These are phyloP conservation scores for Boeremia lycopersici DNA, from an alignment of 2,329 filamentous ascomycete species.

Conservation along the genomic window DNA sequence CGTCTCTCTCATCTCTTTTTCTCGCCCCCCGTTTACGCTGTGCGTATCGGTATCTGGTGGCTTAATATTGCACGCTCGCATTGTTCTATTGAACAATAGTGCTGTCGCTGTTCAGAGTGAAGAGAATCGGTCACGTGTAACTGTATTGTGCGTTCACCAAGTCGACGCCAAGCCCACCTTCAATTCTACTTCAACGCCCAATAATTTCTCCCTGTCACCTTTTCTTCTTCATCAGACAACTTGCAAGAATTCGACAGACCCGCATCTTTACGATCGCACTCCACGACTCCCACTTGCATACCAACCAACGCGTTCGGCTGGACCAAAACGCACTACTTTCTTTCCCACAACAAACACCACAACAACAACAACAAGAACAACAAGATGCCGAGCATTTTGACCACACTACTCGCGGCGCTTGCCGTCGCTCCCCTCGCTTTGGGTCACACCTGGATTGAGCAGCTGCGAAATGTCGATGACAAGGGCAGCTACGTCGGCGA, in stretches of 20 bases:
- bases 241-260: slow-evolving; percentile 3
- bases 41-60: slow-evolving; percentile 22
- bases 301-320: slow-evolving; percentile 12
- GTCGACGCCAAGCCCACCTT: slow-evolving; percentile 20
- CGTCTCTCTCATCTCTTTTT: slow-evolving; percentile 25
- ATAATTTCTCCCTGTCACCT: slow-evolving; percentile 11
- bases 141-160: slow-evolving; percentile 26
- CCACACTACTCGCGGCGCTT: slow-evolving; percentile 24
- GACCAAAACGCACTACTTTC: slow-evolving; percentile 7
- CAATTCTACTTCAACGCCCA: slow-evolving; percentile 14
- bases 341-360: too few species aligned
- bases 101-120: slow-evolving; percentile 35
- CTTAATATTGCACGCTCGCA: slow-evolving; percentile 19
- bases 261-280: slow-evolving; percentile 5
- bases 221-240: slow-evolving; percentile 1
- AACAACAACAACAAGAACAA: slow-evolving; percentile 3
- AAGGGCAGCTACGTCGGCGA: slow-evolving; percentile 76
- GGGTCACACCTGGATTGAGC: slow-evolving; percentile 82
- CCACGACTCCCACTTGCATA: slow-evolving; percentile 4
- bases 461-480: slow-evolving; percentile 70
- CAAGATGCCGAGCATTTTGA: slow-evolving; percentile 29
- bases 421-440: slow-evolving; percentile 25
- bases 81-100: slow-evolving; percentile 36
- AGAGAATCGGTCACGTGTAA: slow-evolving; percentile 27
- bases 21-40: slow-evolving; percentile 22